These are phyloP conservation scores for Leptographium radiaticola DNA, from an alignment of 2,329 filamentous ascomycete species.

Conservation along the genomic window DNA sequence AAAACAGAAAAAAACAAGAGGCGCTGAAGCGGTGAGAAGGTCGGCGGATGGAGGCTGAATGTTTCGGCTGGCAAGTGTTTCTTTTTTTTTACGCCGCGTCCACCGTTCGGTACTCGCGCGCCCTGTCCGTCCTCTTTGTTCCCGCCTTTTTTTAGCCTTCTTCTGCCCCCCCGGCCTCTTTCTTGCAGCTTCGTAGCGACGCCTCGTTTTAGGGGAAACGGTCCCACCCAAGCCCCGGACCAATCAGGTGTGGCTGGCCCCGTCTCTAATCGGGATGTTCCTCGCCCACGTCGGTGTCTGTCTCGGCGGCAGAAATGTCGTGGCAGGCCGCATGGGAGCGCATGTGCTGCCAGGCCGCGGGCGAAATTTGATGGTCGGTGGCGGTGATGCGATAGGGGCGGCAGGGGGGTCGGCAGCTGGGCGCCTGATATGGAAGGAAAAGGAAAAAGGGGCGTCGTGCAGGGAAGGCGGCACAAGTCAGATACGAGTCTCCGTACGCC, in stretches of 20 bases:
- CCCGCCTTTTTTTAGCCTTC: neutral
- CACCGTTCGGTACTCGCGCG: neutral
- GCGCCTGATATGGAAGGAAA: neutral
- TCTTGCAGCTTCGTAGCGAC: neutral
- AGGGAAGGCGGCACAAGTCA: neutral
- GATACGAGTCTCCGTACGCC: too few species aligned
- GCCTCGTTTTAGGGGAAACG: neutral
- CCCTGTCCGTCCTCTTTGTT: neutral
- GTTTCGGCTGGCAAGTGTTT: neutral
- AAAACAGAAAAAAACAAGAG: neutral
- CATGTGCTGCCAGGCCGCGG: neutral
- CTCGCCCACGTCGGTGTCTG: neutral
- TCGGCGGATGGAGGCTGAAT: neutral
- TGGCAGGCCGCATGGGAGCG: neutral
- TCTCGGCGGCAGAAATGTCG: neutral
- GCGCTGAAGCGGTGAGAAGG: neutral
- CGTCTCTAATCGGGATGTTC: neutral
- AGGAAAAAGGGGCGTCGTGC: neutral
- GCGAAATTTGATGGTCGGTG: neutral
- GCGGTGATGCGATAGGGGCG: neutral
- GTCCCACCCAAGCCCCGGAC: neutral
- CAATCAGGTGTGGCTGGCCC: neutral
- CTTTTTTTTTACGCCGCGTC: neutral
- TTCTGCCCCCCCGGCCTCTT: neutral
- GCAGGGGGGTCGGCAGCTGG: neutral